A percentile compares a stretch with the other conserved stretches of the same genome.
Evolutionary conservation across 2,329 filamentous ascomycete genomes (phyloP).

Genomic region (Chrysoporthe puriensis): DNA sequence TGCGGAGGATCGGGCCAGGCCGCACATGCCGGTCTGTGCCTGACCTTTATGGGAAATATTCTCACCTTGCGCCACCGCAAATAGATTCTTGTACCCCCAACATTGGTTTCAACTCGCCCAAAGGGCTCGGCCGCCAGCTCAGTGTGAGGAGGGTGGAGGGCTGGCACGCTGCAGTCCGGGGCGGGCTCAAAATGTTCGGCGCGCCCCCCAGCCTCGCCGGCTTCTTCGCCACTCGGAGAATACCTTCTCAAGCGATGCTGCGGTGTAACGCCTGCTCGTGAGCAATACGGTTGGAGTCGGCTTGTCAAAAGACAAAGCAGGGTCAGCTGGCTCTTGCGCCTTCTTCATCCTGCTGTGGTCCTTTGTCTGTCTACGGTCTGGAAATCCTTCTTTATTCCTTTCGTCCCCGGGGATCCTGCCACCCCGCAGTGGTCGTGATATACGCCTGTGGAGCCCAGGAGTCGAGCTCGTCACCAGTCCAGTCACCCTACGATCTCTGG

Average conservation of each 20-base stretch:
- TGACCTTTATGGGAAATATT: not conserved
- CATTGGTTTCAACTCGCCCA: slow-evolving; percentile 1
- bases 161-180: not conserved
- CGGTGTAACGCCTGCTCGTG: not conserved
- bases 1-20: slow-evolving; percentile 2
- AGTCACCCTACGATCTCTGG: not conserved
- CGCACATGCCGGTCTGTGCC: not conserved
- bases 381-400: too few relatives aligned
- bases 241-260: not conserved
- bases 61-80: not conserved
- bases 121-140: not conserved
- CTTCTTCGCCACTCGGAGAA: not conserved
- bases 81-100: not conserved
- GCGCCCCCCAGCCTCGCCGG: not conserved
- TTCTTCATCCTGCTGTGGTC: not conserved
- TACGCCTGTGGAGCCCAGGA: not conserved
- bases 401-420: too few relatives aligned
- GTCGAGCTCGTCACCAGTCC: not conserved
- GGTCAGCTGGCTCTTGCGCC: not conserved
- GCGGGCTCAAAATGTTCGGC: not conserved
- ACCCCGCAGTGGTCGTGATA: too few relatives aligned
- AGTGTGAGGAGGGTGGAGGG: not conserved
- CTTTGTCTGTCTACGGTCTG: not conserved
- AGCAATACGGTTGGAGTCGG: not conserved
- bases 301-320: too few relatives aligned